Evolutionary conservation across 768 basidiomycete species (phyloP).

Genomic region (Panaeolus papilionaceus): DNA sequence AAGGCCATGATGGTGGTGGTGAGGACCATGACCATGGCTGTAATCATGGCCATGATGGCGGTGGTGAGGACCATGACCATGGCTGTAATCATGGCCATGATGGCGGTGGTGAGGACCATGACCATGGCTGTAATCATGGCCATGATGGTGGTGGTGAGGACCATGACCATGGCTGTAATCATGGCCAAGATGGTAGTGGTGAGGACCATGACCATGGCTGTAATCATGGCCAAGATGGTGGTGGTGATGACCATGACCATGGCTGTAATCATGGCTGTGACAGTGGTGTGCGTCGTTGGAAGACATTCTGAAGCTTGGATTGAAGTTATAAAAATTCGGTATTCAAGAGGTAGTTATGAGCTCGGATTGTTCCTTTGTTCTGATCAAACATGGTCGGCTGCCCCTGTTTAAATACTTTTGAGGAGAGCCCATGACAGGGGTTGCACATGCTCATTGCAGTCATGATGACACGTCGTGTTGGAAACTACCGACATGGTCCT

Average conservation of each 20-base stretch:
- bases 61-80: neutral
- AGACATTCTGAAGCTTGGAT: constrained; percentile 1
- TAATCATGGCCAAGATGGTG: neutral
- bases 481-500: constrained; percentile 20
- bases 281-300: constrained; percentile 8
- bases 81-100: neutral
- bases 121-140: neutral
- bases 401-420: neutral
- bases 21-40: neutral
- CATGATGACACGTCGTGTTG: constrained; percentile 27
- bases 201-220: too few species aligned
- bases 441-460: constrained; percentile 20
- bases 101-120: constrained; percentile 5
- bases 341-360: neutral
- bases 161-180: constrained; percentile 16
- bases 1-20: neutral
- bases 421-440: neutral
- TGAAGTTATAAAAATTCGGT: neutral
- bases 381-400: neutral
- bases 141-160: constrained; percentile 20
- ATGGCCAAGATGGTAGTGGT: neutral
- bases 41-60: neutral
- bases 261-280: neutral
- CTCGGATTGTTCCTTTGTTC: neutral
- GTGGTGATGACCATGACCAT: neutral